Base-by-base conservation (phyloP, 257 asterid genomes). In the Gentiana dahurica region DNA sequence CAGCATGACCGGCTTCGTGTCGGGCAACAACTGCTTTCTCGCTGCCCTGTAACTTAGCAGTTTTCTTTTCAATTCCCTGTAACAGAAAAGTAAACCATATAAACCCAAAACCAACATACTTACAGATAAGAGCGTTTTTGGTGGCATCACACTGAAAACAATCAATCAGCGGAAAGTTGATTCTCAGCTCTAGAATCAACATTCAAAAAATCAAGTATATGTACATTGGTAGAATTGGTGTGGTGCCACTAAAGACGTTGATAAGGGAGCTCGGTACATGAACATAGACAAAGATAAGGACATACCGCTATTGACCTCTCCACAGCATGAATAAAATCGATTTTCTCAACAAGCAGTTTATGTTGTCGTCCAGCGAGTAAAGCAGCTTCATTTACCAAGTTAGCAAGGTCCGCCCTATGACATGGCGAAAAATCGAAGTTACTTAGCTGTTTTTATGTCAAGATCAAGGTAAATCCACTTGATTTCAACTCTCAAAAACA, bases 1-100 rank as follows among this genome's bases (percentile, higher is more conserved):
- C 95, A 15, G 99, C 99, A 66, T 92, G 99, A 56, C 99, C 99
- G 70, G 93, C 99, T 79, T 92, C 99, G 74, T 92, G 99, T 57
- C 97, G 77, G 49, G 99, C 97, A 73, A 92, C 95, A 70, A 85
- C 97, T 54, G 89, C 97, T 77, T 88, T 92, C 88, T 92, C 99
- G 65, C 79, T 74, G 65, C 97, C 97, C 75, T 82, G 87, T 74
- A 92, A 75, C 78, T 79, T 92, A 66, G 94, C 77, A 37, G 91
- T 86, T 87, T 92, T 92, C 85, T 86, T 92, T 64, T 92, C 99
- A 72, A 92, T 92, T 36, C 99, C 99, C 99, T 92, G 80, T 6
- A 58, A 57, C 24, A 24, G 34, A 10, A 64, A 62, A 55, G 15
- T 24, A 58, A 45, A 64, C 24, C 24, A 24, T 49, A 41, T 41